Evolutionary conservation across 2,329 filamentous ascomycete genomes (phyloP).

Genomic region (Blastomyces gilchristii): DNA sequence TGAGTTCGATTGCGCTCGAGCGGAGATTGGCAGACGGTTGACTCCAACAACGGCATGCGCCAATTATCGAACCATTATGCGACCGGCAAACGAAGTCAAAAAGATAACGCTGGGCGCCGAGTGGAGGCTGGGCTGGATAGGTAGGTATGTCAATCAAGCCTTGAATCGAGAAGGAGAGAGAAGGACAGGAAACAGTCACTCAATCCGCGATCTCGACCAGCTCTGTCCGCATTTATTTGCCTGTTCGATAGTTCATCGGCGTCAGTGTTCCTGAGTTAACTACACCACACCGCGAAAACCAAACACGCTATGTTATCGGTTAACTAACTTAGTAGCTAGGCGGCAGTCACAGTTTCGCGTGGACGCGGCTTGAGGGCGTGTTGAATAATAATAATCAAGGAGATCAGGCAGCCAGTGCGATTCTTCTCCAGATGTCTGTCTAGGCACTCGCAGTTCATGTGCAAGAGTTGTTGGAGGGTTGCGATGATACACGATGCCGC

Average conservation of each 20-base stretch:
- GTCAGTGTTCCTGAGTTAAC: background rate
- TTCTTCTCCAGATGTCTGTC: background rate
- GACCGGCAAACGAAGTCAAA: background rate
- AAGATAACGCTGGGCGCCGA: background rate
- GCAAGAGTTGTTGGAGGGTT: background rate
- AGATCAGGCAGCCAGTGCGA: background rate
- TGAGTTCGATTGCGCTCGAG: background rate
- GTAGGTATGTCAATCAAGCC: background rate
- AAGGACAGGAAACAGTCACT: background rate
- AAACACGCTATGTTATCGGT: constrained; percentile 3
- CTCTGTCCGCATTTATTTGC: background rate
- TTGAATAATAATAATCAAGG: background rate
- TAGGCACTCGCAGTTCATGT: background rate
- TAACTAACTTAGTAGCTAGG: background rate
- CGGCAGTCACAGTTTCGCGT: constrained; percentile 4
- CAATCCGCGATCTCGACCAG: background rate
- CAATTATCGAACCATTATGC: constrained; percentile 1
- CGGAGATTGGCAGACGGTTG: background rate
- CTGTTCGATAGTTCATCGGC: background rate
- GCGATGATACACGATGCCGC: background rate
- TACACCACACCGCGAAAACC: no score
- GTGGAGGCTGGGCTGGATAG: background rate
- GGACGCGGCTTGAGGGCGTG: background rate
- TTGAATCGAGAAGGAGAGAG: background rate
- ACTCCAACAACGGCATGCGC: background rate